Conservation (phyloP, 2,329 filamentous ascomycete genomes). For the Clonostachys sp. region DNA sequence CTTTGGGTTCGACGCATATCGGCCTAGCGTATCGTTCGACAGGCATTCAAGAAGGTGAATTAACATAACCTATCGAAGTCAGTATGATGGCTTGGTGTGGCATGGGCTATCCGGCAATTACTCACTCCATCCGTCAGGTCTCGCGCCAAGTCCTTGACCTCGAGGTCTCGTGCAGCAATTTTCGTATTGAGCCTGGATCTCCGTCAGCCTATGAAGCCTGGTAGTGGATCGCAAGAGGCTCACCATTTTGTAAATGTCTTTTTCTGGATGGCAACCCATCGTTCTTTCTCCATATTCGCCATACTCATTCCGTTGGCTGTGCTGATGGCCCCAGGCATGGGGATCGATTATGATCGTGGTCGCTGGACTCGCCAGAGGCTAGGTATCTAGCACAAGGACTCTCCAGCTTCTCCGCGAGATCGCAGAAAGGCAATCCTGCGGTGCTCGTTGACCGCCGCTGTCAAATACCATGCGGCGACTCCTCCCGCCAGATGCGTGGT, state of each 20-base stretch:
- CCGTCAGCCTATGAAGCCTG: not conserved
- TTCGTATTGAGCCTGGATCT: conserved; percentile 88
- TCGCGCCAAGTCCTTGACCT: conserved; percentile 79
- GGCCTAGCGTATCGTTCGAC: conserved; percentile 87
- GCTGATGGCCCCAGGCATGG: conserved; percentile 7
- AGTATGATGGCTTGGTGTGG: not conserved
- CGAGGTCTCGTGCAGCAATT: conserved; percentile 70
- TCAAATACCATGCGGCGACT: conserved; percentile 44
- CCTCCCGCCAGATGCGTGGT: conserved; percentile 34
- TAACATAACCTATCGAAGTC: conserved; percentile 66
- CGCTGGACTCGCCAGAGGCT: conserved; percentile 4
- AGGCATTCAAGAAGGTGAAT: conserved; percentile 97
- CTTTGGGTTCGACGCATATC: conserved; percentile 95
- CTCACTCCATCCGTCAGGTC: conserved; percentile 92
- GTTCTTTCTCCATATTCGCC: conserved; percentile 60
- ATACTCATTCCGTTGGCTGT: conserved; percentile 46
- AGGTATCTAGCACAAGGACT: too few relatives aligned
- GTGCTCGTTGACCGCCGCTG: conserved; percentile 30
- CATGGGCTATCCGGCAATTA: conserved; percentile 12
- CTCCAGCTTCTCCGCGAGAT: too few relatives aligned
- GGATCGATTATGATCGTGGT: conserved; percentile 12
- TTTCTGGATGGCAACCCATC: conserved; percentile 80
- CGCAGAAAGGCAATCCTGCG: not conserved
- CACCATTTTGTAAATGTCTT: conserved; percentile 98
- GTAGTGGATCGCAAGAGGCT: conserved; percentile 1